Evolutionary conservation across 1,284 basidiomycete species (phyloP), one percentile per base, ranked within the genome.

Genomic region (Malassezia sympodialis): DNA sequence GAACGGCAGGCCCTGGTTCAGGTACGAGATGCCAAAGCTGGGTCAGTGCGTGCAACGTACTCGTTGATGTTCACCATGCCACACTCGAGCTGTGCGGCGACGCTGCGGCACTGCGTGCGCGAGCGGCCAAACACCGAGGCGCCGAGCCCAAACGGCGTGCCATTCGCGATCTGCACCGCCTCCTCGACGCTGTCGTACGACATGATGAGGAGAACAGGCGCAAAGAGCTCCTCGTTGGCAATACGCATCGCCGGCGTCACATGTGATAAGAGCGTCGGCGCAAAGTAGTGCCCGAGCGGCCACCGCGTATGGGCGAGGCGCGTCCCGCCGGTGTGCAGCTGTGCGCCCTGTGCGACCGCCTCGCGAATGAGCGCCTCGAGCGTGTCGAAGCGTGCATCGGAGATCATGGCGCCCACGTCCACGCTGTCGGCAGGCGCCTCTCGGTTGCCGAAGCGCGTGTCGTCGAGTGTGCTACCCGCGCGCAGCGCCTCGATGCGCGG

Each of bases 51-150:
- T 15, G 14, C 26, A 8, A 49, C 48, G 48, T 24, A 44, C 37
- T 68, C 68, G 68, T 96, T 96, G 67, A 96, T 81, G 32, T 90
- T 86, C 8, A 96, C 90, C 93, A 98, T 96, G 35, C 93, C 93
- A 63, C 88, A 90, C 56, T 91, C 82, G 44, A 96, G 77, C 47
- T 79, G 76, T 53, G 83, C 81, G 15, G 90, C 89, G 11, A 96
- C 84, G 50, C 83, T 79, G 49, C 85, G 65, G 69, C 88, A 90
- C 42, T 86, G 78, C 27, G 80, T 79, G 68, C 85, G 82, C 67
- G 85, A 82, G 11, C 83, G 83, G 8, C 91, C 91, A 72, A 91
- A 96, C n/a, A 98, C 88, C 54, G 87, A 87, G 1, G 89, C 88
- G 41, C 91, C 93, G n/a, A 98, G 82, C 8, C 87, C 93, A 75